These are phyloP conservation scores for Saturnispora silvae DNA, from an alignment of 805 yeast species.

Conservation along the genomic window DNA sequence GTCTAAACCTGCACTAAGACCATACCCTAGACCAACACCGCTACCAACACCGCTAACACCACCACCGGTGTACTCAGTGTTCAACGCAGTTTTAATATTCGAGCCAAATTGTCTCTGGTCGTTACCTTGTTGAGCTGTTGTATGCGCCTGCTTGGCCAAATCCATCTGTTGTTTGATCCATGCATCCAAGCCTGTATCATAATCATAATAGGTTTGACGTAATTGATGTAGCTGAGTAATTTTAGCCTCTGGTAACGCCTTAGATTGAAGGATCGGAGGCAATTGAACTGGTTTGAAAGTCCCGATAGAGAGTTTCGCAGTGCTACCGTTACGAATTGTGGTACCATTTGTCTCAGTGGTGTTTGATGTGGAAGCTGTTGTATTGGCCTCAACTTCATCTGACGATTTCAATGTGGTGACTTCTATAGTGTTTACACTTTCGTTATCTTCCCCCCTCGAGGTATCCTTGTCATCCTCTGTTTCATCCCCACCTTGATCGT, in stretches of 20 bases:
- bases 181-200: conserved; percentile 2
- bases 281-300: background rate
- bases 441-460: background rate
- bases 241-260: background rate
- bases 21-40: conserved; percentile 8
- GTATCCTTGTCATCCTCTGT: background rate
- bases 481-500: background rate
- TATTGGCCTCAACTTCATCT: no score
- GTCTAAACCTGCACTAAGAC: conserved; percentile 6
- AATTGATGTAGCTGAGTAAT: conserved; percentile 1
- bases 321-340: background rate
- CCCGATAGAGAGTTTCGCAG: background rate
- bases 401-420: conserved; percentile 14
- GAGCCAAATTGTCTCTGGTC: conserved; percentile 5
- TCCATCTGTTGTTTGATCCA: conserved; percentile 6
- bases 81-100: conserved; percentile 4
- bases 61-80: conserved; percentile 5
- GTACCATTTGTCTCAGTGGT: background rate
- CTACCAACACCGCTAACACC: background rate
- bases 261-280: background rate
- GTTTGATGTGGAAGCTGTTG: background rate
- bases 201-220: background rate
- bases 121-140: background rate
- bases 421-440: conserved; percentile 16
- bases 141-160: conserved; percentile 3